Base-by-base conservation (phyloP, 2,329 filamentous ascomycete species). In the Ophiostoma ips region DNA sequence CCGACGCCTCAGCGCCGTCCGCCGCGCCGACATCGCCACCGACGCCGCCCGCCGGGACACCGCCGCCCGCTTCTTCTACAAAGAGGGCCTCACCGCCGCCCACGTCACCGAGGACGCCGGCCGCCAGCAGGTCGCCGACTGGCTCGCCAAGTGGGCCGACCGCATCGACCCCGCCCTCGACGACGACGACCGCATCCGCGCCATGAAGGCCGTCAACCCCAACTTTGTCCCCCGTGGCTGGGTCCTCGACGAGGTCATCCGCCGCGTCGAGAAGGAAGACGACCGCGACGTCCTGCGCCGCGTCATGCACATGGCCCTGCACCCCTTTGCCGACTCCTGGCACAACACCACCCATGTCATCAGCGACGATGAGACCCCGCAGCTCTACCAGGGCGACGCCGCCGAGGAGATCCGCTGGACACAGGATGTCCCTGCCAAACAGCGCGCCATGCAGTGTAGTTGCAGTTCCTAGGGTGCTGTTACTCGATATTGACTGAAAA, bases 231-330 rank as follows among this genome's bases (percentile, higher is more conserved):
- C 92, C 0, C 77, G 88, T 44, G 82, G 84, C 16, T 98, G 90
- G 89, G 78, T 98, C 48, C 71, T 98, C 18, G 90, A 96, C 62
- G 92, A 98, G 65, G 64, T 98, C 13, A 96, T 98, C 57, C 78
- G 84, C 43, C 77, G 87, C 10, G 89, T 96, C 0, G 87, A 96
- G 65, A 86, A 86, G 62, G 79, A 82, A 48, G 79, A 81, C 2
- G 89, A 98, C 60, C 73, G 86, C 50, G 82, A 88, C 9, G 81
- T 96, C 34, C 64, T 98, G 41, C 71, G 77, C 12, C 73, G 82
- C 30, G 73, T 92, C 21, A 87, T 94, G 82, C 77, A 87, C 41
- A 84, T 96, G 81, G 78, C 81, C 2, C 68, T 90, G 37, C 72
- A 87, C 59, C 92, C 92, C 0, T 98, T 95, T 60, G 75, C 87